Base-by-base conservation (phyloP, 768 basidiomycete species). In the Lactarius quietus region DNA sequence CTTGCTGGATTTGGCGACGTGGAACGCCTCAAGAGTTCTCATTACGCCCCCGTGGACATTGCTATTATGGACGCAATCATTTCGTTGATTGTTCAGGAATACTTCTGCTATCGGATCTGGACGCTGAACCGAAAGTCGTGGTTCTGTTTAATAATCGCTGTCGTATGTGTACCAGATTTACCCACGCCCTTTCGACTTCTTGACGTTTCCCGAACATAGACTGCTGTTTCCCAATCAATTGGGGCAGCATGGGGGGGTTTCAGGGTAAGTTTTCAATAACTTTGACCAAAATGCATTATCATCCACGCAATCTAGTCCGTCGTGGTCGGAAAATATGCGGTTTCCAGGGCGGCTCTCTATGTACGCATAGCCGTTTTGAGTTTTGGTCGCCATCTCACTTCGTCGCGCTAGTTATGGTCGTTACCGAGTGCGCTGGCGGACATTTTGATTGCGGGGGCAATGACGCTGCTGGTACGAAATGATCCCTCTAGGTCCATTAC, bases 1-100 rank as follows among this genome's bases (percentile, higher is more conserved):
- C 70, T 57, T n/a, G 48, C 72, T 2, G 72, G 73, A 38, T 75
- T 73, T 48, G 75, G 75, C 6, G 70, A 75, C 59, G 36, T 73
- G 39, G 55, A 38, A 14, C 59, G 61, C 28, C 70, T 75, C 8
- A 65, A 60, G 18, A 56, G 64, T n/a, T 57, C 71, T 6, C 57
- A 70, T 48, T 48, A 26, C 48, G 48, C 48, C 23, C 48, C 48
- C 48, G 23, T 48, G 23, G 48, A 48, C 23, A 71, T 68, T 3
- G 72, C 74, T 18, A 48, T 74, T 3, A 69, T 74, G 48, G 73
- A 70, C 6, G 64, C 70, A 3, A n/a, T 74, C 28, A 68, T 72
- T 33, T 70, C 70, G 17, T 67, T 75, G 58, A 64, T 69, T 15
- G 71, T 74, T 6, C 75, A 75, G 63, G 51, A 71, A n/a, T 76